Evolutionary conservation across 805 yeast species (phyloP).

Genomic region (Suhomyces sp.): DNA sequence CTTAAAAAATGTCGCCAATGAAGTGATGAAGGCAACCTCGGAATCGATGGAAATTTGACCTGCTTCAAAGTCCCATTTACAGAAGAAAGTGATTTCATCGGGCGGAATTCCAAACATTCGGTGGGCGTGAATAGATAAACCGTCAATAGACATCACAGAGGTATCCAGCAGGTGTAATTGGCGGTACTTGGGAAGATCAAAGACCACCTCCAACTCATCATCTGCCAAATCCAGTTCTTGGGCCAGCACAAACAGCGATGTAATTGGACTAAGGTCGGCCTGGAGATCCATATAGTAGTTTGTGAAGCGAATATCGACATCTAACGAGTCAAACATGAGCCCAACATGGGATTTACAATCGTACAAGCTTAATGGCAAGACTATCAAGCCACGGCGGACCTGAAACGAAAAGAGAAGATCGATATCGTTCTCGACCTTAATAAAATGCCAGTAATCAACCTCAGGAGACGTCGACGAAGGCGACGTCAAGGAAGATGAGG

Average conservation of each 20-base stretch:
- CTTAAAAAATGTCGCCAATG: constrained; percentile 38
- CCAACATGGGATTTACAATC: constrained; percentile 60
- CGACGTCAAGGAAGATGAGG: background rate
- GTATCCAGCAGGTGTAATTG: constrained; percentile 6
- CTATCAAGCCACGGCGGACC: constrained; percentile 65
- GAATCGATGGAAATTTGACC: constrained; percentile 59
- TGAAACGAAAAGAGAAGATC: constrained; percentile 74
- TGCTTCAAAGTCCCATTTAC: constrained; percentile 83
- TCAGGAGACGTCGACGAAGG: background rate
- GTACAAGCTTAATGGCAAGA: constrained; percentile 73
- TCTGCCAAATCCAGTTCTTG: constrained; percentile 9
- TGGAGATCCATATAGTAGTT: constrained; percentile 93
- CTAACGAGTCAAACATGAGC: constrained; percentile 60
- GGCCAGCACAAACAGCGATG: constrained; percentile 31
- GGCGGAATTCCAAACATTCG: constrained; percentile 94
- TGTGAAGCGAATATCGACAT: constrained; percentile 79
- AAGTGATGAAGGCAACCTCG: constrained; percentile 42
- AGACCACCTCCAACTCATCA: constrained; percentile 12
- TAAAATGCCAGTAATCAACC: constrained; percentile 33
- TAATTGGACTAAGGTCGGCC: constrained; percentile 62
- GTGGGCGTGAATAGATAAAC: constrained; percentile 73
- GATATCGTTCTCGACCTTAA: constrained; percentile 64
- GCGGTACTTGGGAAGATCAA: constrained; percentile 23
- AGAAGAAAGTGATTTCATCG: constrained; percentile 77
- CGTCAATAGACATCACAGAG: constrained; percentile 46